Evolutionary conservation across 23 red algal species (phyloP).

Genomic region (Gracilariopsis chorda): DNA sequence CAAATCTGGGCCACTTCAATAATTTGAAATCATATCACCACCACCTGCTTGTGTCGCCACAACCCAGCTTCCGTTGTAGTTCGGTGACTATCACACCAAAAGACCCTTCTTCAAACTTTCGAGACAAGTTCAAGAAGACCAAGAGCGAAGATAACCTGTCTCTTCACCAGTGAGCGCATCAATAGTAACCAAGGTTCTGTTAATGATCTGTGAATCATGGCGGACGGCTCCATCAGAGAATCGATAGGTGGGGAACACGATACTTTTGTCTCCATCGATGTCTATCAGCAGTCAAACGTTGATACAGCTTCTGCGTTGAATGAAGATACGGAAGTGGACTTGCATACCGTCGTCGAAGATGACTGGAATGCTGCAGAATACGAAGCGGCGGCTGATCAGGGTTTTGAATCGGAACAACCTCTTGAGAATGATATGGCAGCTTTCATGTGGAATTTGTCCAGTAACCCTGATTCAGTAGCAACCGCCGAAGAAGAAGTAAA

Average conservation of each 20-base stretch:
- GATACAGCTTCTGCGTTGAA: background rate
- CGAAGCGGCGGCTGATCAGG: background rate
- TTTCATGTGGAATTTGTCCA: background rate
- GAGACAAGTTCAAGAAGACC: too few relatives aligned
- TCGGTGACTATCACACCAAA: too few relatives aligned
- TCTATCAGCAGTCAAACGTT: background rate
- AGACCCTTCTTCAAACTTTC: too few relatives aligned
- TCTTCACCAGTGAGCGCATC: too few relatives aligned
- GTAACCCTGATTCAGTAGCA: background rate
- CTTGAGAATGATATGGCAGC: background rate
- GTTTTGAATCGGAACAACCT: background rate
- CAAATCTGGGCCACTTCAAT: background rate
- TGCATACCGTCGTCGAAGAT: conserved; percentile 5
- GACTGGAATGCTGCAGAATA: conserved; percentile 2
- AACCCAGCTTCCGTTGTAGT: too few relatives aligned
- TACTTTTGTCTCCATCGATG: conserved; percentile 57
- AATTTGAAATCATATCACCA: conserved; percentile 8
- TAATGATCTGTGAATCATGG: conserved; percentile 8
- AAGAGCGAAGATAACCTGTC: too few relatives aligned
- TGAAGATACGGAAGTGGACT: background rate
- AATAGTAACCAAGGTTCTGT: too few relatives aligned
- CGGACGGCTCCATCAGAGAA: conserved; percentile 20
- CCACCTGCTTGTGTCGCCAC: too few relatives aligned
- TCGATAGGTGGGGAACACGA: conserved; percentile 35
- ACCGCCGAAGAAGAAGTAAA: background rate